A percentile compares a stretch with the other conserved stretches of the same genome.
Conservation (phyloP, 352 stramenopile genomes). For the Globisporangium yorkense region DNA sequence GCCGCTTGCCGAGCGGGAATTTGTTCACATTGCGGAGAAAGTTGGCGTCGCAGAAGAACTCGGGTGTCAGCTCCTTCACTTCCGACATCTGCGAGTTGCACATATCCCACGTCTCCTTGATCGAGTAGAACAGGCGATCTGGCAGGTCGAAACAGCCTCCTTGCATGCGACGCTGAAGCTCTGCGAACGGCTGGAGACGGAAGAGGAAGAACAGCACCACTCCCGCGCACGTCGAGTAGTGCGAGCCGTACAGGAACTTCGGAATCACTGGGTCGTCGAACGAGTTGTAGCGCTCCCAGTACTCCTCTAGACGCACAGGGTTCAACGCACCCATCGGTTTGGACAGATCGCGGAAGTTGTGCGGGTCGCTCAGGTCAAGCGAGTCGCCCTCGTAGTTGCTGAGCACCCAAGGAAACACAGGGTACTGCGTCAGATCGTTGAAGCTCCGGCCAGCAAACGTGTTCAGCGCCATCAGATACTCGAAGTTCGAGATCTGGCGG, state of each 20-base stretch:
- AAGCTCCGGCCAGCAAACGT: conserved; percentile 86
- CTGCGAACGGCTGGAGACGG: conserved; percentile 97
- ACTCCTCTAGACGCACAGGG: conserved; percentile 86
- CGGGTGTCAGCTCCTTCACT: conserved; percentile 99
- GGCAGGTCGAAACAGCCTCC: conserved; percentile 96
- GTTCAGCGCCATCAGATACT: conserved; percentile 96
- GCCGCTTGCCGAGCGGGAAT: conserved; percentile 92
- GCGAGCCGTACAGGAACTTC: conserved; percentile 87
- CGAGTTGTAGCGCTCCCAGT: conserved; percentile 94
- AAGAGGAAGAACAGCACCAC: conserved; percentile 99
- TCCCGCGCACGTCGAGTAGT: conserved; percentile 97
- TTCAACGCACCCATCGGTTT: conserved; percentile 99
- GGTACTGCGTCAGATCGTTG: conserved; percentile 96
- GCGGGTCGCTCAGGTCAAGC: conserved; percentile 79
- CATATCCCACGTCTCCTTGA: conserved; percentile 96
- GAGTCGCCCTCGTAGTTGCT: conserved; percentile 67
- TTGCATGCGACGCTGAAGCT: conserved; percentile 95
- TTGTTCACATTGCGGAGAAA: conserved; percentile 97
- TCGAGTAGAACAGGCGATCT: conserved; percentile 96
- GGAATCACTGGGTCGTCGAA: conserved; percentile 88
- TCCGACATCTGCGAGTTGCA: conserved; percentile 96
- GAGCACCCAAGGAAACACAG: conserved; percentile 91
- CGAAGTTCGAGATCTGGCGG: conserved; percentile 88
- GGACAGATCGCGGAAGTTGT: conserved; percentile 94
- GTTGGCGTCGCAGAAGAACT: conserved; percentile 94